A percentile compares a stretch with the other conserved stretches of the same genome.
phyloP scores from a whole-genome alignment of 495 filamentous ascomycete species.

The Parathielavia hyrcaniae region DNA sequence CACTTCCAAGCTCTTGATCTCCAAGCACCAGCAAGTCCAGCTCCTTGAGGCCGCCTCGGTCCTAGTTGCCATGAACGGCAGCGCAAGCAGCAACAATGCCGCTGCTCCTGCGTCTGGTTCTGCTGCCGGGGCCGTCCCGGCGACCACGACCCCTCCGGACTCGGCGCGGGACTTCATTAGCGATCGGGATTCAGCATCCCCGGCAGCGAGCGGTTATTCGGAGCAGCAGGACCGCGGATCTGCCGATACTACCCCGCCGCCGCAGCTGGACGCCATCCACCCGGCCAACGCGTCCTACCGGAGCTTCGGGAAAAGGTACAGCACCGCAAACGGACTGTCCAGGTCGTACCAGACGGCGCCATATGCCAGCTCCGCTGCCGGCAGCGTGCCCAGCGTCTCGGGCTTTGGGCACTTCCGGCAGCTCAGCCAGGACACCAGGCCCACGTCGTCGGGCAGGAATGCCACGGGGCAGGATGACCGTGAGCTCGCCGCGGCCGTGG shows the following conservation, averaged over 20 bases:
- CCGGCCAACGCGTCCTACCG: conserved; percentile 40
- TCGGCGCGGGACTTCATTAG: conserved; percentile 60
- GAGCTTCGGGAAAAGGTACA: conserved; percentile 52
- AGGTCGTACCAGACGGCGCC: conserved; percentile 78
- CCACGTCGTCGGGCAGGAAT: conserved; percentile 55
- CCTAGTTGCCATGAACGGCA: conserved; percentile 81
- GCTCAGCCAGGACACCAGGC: conserved; percentile 50
- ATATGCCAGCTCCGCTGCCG: conserved; percentile 47
- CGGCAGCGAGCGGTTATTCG: conserved; percentile 69
- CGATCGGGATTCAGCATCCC: conserved; percentile 75
- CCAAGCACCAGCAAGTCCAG: conserved; percentile 99
- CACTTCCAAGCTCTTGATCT: conserved; percentile 96
- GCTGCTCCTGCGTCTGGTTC: neutral
- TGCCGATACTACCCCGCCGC: conserved; percentile 65
- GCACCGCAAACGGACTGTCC: conserved; percentile 65
- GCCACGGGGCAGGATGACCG: conserved; percentile 66
- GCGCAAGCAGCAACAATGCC: conserved; percentile 41
- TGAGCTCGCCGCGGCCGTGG: conserved; percentile 82
- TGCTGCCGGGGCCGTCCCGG: neutral
- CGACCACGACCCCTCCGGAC: conserved; percentile 45
- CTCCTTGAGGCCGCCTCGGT: conserved; percentile 94
- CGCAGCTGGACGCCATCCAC: conserved; percentile 46
- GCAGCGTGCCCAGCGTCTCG: conserved; percentile 43
- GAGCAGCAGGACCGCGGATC: conserved; percentile 65
- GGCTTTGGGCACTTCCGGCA: conserved; percentile 53